Percentiles rank a stretch among this genome's conserved stretches.
Evolutionary conservation across 2,329 filamentous ascomycete genomes (phyloP).

Genomic region (Phyllosticta ampelicida): DNA sequence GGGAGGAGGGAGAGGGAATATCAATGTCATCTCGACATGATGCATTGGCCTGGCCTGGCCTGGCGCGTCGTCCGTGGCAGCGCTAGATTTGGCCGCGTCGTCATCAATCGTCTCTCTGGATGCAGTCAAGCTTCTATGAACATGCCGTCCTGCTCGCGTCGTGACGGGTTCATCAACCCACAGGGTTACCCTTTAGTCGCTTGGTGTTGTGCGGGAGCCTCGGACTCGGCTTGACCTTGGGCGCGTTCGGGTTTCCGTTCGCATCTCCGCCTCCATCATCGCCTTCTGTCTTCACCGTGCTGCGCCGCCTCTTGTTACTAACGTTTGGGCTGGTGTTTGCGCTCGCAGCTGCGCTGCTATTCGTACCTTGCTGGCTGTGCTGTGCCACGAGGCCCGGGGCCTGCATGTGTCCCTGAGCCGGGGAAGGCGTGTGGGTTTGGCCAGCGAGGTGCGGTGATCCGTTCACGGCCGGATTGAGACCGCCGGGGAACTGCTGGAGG

Average conservation of each 20-base stretch:
- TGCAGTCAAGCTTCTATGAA: constrained; percentile 3
- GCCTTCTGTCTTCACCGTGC: constrained; percentile 48
- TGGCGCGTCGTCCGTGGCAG: background rate
- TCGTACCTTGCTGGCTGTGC: constrained; percentile 46
- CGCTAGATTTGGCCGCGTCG: background rate
- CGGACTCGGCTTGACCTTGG: constrained; percentile 42
- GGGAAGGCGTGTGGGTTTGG: constrained; percentile 34
- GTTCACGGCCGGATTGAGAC: constrained; percentile 41
- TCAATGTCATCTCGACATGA: constrained; percentile 3
- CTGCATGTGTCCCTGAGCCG: constrained; percentile 30
- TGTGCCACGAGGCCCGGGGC: constrained; percentile 41
- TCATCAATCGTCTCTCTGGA: constrained; percentile 9
- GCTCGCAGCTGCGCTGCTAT: constrained; percentile 42
- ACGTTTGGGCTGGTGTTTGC: constrained; percentile 54
- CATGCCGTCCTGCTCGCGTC: background rate
- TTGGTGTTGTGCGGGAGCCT: constrained; percentile 29
- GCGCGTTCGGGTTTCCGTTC: constrained; percentile 21
- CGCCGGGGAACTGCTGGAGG: constrained; percentile 27
- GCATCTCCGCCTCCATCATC: constrained; percentile 37
- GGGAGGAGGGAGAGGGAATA: background rate
- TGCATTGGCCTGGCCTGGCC: background rate
- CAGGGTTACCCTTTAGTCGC: constrained; percentile 13
- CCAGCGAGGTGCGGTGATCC: constrained; percentile 35
- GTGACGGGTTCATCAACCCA: background rate
- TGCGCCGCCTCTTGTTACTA: constrained; percentile 48